These are phyloP conservation scores for Rhytidhysteron rufulum DNA, from an alignment of 2,329 filamentous ascomycete species.

Conservation along the genomic window DNA sequence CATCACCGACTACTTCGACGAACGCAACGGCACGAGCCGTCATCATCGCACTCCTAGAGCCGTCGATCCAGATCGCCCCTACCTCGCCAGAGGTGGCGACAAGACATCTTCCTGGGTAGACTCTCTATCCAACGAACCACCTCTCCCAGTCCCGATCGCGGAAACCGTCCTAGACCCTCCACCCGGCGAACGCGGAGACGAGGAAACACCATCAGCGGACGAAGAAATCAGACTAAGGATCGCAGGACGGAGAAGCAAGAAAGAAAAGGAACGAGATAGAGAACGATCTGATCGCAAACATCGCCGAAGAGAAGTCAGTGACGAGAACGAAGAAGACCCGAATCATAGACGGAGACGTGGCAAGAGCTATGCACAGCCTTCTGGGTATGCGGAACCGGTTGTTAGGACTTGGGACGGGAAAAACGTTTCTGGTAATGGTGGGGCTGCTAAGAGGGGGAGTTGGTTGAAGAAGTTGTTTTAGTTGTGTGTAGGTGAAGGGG, in stretches of 20 bases:
- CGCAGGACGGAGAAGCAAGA: constrained; percentile 16
- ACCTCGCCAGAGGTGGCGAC: constrained; percentile 38
- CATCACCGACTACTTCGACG: constrained; percentile 43
- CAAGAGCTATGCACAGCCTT: constrained; percentile 24
- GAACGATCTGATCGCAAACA: constrained; percentile 18
- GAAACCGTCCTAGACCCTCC: constrained; percentile 45
- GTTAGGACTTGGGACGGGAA: constrained; percentile 40
- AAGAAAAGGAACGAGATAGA: constrained; percentile 1
- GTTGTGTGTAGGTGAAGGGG: too few relatives aligned
- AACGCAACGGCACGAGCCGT: constrained; percentile 33
- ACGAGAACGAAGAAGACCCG: constrained; percentile 17
- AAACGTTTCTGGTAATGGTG: constrained; percentile 26
- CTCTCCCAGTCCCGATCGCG: constrained; percentile 42
- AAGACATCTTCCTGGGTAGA: constrained; percentile 51
- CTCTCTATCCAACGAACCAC: constrained; percentile 43
- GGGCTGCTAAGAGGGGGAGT: constrained; percentile 36
- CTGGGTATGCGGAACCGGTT: constrained; percentile 26
- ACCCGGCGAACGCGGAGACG: constrained; percentile 21
- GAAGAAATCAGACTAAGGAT: constrained; percentile 37
- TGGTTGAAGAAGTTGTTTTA: constrained; percentile 46
- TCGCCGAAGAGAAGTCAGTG: constrained; percentile 14
- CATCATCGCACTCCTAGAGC: constrained; percentile 16
- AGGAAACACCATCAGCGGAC: constrained; percentile 34
- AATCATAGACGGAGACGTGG: constrained; percentile 26
- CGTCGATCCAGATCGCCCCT: constrained; percentile 22